phyloP scores from a whole-genome alignment of 306 rosid genomes.

The Luffa acutangula region DNA sequence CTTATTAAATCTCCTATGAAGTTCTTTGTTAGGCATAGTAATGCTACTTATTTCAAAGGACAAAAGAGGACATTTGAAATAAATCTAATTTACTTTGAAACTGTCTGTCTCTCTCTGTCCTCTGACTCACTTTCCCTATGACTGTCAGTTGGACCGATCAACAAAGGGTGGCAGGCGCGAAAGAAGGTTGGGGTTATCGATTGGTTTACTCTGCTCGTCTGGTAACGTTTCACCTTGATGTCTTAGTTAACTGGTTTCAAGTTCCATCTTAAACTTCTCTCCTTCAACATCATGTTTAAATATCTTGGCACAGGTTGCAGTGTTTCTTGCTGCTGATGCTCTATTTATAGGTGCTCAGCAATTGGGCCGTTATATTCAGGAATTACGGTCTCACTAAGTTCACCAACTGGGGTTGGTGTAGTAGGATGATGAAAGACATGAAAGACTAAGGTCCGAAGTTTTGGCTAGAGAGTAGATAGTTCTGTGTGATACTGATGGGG shows the following conservation, averaged over 20 bases:
- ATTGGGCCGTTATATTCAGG: slow-evolving; percentile 61
- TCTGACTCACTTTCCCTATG: not conserved
- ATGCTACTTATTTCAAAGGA: not conserved
- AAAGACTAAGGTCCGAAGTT: not conserved
- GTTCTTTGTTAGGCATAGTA: not conserved
- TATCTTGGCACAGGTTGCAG: slow-evolving; percentile 44
- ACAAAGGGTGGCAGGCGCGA: slow-evolving; percentile 77
- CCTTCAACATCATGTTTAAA: slow-evolving; percentile 6
- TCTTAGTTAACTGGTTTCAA: not conserved
- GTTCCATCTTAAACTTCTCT: not conserved
- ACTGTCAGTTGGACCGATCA: slow-evolving; percentile 81
- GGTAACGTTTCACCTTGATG: slow-evolving; percentile 28
- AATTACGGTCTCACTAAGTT: slow-evolving; percentile 45
- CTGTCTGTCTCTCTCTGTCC: not conserved
- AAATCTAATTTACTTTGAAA: not conserved
- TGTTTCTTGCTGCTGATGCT: slow-evolving; percentile 58
- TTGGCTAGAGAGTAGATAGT: slow-evolving; percentile 8
- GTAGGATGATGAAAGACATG: not conserved
- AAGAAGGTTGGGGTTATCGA: slow-evolving; percentile 84
- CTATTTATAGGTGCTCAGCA: slow-evolving; percentile 68
- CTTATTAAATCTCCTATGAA: not conserved
- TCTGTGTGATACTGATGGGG: not conserved
- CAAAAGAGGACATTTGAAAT: slow-evolving; percentile 11
- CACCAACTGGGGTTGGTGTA: not conserved
- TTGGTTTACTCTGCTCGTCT: slow-evolving; percentile 77